Conservation (phyloP, 106 monocot species). For the Agapanthus africanus region DNA sequence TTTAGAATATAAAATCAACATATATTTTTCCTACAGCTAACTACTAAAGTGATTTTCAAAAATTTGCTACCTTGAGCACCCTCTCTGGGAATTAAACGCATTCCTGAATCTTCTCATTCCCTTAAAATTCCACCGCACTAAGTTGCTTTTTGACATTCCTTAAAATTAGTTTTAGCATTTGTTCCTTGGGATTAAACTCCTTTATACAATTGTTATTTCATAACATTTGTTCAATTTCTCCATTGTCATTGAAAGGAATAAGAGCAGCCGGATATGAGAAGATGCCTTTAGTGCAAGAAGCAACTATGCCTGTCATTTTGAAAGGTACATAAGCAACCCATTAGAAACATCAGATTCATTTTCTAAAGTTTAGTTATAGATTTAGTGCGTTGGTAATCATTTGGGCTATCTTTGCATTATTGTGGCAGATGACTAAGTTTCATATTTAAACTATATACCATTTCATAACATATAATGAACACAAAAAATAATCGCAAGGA, state of each 20-base stretch:
- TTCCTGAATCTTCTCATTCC: too few species aligned
- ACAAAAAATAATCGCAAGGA: background rate
- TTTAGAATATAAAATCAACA: too few species aligned
- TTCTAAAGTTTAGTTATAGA: background rate
- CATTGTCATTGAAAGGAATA: constrained; percentile 50
- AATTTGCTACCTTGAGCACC: too few species aligned
- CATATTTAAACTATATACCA: background rate
- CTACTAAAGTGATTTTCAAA: too few species aligned
- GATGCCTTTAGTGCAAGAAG: constrained; percentile 69
- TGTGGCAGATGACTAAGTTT: background rate
- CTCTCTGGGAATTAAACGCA: too few species aligned
- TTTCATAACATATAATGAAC: background rate
- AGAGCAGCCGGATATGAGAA: constrained; percentile 61
- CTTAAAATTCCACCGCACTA: too few species aligned
- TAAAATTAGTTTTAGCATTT: too few species aligned
- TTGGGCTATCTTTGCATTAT: background rate
- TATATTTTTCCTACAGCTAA: too few species aligned
- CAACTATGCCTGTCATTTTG: constrained; percentile 64
- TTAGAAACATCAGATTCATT: background rate
- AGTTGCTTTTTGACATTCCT: too few species aligned
- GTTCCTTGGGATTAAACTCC: too few species aligned
- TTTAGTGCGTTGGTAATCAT: background rate
- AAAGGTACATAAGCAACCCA: constrained; percentile 25
- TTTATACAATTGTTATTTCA: too few species aligned
- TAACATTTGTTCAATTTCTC: constrained; percentile 58